Base-by-base conservation (phyloP, 2,329 filamentous ascomycete genomes). In the Grosmannia huntii region DNA sequence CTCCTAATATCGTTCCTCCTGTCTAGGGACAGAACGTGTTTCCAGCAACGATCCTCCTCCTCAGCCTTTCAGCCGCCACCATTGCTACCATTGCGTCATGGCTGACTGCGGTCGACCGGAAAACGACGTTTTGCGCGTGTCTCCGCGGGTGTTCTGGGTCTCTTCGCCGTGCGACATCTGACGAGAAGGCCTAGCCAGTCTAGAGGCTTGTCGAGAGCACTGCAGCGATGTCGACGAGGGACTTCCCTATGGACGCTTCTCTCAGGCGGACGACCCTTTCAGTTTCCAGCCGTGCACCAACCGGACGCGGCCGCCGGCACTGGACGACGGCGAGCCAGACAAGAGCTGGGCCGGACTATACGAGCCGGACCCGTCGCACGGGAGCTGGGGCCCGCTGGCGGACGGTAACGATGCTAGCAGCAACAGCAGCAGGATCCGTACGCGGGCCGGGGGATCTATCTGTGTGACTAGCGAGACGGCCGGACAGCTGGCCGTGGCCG, bases 261-360 rank as follows among this genome's bases (percentile, higher is more conserved):
- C 76, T 0, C 59, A 62, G 19, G 62, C 68, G 3, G 63, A 69
- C n/a, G 76, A 79, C 56, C 70, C 73, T 1, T 78, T 79, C 59
- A 73, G 61, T 7, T 74, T 78, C 63, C 65, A 77, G 1, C 76
- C 76, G 3, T 78, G 76, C 66, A 78, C 75, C 5, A 66, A 68
- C 46, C 54, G 57, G 9, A 74, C 72, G 0, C n/a, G 71, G 5
- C 72, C 70, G 10, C 76, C 76, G 0, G 62, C 66, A 1, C 68
- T 78, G 19, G 69, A 75, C 27, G 74, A 77, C 50, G 50, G 65
- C 14, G 51, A 68, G 4, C 67, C 74, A 0, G 64, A 68, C 14
- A 52, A 57, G 12, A 73, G 66, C 19, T 78, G 76, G 76, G 68
- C 68, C 7, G 63, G 58, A 9, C 67, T 72, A 0, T 77, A 73